phyloP scores from a whole-genome alignment of 495 filamentous ascomycete genomes.

The Lineolata rhizophorae region DNA sequence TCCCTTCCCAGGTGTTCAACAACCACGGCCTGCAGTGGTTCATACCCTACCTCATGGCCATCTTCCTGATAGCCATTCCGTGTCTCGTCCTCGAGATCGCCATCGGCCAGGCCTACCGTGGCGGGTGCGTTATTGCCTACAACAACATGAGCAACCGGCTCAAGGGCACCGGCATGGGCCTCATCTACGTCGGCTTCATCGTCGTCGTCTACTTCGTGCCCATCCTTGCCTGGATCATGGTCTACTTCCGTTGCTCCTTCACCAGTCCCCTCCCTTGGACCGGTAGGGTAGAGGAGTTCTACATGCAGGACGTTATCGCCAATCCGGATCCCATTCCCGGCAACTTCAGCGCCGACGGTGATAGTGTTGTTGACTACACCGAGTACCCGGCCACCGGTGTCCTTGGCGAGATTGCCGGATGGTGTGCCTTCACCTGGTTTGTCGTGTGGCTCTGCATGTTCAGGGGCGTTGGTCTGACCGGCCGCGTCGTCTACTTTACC shows the following conservation, averaged over 20 bases:
- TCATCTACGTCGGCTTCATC: slow-evolving; percentile 17
- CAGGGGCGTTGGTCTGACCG: slow-evolving; percentile 19
- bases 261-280: slow-evolving; percentile 20
- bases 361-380: too few relatives aligned
- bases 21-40: slow-evolving; percentile 8
- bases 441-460: slow-evolving; percentile 21
- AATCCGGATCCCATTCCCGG: slow-evolving; percentile 15
- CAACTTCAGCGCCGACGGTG: slow-evolving; percentile 2
- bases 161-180: slow-evolving; percentile 19
- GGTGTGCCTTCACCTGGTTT: slow-evolving; percentile 21
- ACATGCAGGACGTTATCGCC: slow-evolving; percentile 14
- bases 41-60: slow-evolving; percentile 5
- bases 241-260: slow-evolving; percentile 22
- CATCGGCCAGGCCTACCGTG: slow-evolving; percentile 22
- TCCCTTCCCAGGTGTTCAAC: slow-evolving; percentile 5
- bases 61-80: slow-evolving; percentile 5
- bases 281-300: slow-evolving; percentile 18
- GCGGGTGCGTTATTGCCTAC: slow-evolving; percentile 19
- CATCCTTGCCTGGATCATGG: slow-evolving; percentile 23
- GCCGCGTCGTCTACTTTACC: slow-evolving; percentile 23
- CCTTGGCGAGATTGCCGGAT: slow-evolving; percentile 20
- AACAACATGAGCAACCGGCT: slow-evolving; percentile 19
- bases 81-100: slow-evolving; percentile 12
- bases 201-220: slow-evolving; percentile 20
- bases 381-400: slow-evolving; percentile 10